Evolutionary conservation across 345 rosid species (phyloP).

Genomic region (Eucalyptus erythrocorys): DNA sequence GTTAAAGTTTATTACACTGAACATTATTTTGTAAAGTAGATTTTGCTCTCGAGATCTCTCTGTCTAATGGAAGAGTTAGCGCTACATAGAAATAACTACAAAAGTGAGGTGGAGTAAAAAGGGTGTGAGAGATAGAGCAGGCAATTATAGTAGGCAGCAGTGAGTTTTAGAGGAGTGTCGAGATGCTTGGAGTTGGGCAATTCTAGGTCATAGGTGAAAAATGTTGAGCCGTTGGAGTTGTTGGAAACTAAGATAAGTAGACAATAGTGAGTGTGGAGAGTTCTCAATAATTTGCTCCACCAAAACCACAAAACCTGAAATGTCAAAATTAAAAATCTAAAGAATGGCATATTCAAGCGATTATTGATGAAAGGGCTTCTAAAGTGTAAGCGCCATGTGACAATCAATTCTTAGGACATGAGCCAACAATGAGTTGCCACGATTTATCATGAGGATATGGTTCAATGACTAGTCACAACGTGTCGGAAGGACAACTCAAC

Average conservation of each 20-base stretch:
- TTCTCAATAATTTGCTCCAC: neutral
- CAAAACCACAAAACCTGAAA: neutral
- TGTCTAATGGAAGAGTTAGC: neutral
- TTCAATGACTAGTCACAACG: neutral
- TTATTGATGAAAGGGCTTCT: neutral
- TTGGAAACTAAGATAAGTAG: neutral
- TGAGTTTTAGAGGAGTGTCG: neutral
- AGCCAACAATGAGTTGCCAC: neutral
- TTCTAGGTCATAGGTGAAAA: neutral
- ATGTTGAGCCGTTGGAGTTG: neutral
- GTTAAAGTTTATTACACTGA: neutral
- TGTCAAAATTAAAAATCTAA: neutral
- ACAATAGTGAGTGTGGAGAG: neutral
- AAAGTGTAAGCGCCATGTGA: neutral
- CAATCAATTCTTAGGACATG: neutral
- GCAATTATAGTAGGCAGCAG: neutral
- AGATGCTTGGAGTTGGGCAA: neutral
- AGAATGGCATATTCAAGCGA: neutral
- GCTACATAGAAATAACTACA: neutral
- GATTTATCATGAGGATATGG: neutral
- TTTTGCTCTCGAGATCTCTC: neutral
- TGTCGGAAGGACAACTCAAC: neutral
- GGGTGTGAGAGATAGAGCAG: neutral
- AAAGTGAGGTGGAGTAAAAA: neutral
- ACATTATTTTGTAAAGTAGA: neutral